Percentiles rank a stretch among this genome's conserved stretches.
Evolutionary conservation across 1,139 yeast species (phyloP).

Genomic region (Yamadazyma blattariae): DNA sequence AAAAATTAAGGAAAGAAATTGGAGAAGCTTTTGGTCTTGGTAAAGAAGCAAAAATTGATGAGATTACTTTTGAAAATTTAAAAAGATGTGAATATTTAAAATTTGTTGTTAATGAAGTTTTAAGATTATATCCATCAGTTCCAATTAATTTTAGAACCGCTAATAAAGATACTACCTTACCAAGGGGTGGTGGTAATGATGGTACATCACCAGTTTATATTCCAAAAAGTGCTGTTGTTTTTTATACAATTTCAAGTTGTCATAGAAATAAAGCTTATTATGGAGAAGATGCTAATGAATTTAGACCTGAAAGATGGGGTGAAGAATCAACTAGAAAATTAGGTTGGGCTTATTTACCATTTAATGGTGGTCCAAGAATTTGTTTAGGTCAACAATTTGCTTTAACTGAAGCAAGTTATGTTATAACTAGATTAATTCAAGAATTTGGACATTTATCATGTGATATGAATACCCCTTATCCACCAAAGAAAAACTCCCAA

Average conservation of each 20-base stretch:
- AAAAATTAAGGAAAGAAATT: slow-evolving; percentile 38
- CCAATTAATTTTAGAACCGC: slow-evolving; percentile 49
- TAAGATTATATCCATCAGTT: slow-evolving; percentile 53
- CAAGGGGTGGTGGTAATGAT: slow-evolving; percentile 53
- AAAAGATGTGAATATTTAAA: slow-evolving; percentile 49
- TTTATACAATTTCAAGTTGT: slow-evolving; percentile 38
- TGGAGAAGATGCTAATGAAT: slow-evolving; percentile 44
- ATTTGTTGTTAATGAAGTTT: slow-evolving; percentile 46
- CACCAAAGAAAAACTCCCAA: slow-evolving; percentile 30
- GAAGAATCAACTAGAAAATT: slow-evolving; percentile 30
- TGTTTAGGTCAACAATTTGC: slow-evolving; percentile 63
- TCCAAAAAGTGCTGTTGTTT: slow-evolving; percentile 37
- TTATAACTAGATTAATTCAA: slow-evolving; percentile 40
- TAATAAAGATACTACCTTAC: slow-evolving; percentile 44
- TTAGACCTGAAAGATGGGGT: slow-evolving; percentile 51
- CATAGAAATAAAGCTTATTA: slow-evolving; percentile 40
- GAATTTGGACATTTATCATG: slow-evolving; percentile 18
- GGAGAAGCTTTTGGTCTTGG: slow-evolving; percentile 31
- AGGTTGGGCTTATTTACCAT: slow-evolving; percentile 54
- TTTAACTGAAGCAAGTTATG: slow-evolving; percentile 52
- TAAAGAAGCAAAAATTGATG: slow-evolving; percentile 20
- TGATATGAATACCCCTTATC: too few species aligned
- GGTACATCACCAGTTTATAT: slow-evolving; percentile 40
- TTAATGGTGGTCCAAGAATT: slow-evolving; percentile 61
- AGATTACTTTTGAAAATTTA: slow-evolving; percentile 41